Evolutionary conservation across 257 asterid species (phyloP).

Genomic region (Mitragyna speciosa): DNA sequence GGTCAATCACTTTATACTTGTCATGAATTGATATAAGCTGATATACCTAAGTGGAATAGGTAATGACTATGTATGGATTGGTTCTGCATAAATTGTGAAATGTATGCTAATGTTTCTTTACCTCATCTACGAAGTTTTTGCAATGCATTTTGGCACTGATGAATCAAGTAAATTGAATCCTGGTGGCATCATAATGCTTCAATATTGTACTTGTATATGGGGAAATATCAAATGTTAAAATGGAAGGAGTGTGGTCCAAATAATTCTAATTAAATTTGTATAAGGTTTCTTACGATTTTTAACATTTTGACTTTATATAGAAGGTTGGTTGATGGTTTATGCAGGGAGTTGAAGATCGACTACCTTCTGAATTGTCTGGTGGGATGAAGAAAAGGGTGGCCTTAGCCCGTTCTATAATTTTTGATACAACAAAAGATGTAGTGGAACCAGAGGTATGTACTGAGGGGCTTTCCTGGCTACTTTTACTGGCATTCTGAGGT

Average conservation of each 20-base stretch:
- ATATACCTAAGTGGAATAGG: neutral
- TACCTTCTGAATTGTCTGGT: conserved; percentile 97
- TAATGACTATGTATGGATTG: neutral
- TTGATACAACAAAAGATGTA: conserved; percentile 76
- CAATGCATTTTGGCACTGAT: neutral
- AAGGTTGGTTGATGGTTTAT: conserved; percentile 24
- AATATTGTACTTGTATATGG: neutral
- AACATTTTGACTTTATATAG: neutral
- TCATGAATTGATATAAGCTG: neutral
- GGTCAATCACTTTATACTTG: neutral
- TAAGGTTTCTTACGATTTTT: neutral
- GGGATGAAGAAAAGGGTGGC: conserved; percentile 99
- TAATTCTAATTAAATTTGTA: neutral
- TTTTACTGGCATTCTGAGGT: neutral
- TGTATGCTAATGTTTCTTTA: neutral
- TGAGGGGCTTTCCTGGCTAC: conserved; percentile 7
- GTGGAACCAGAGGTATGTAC: conserved; percentile 90
- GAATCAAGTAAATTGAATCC: neutral
- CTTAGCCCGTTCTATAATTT: conserved; percentile 91
- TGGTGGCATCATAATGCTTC: neutral
- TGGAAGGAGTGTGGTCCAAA: neutral
- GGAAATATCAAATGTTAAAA: conserved; percentile 1
- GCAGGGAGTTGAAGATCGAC: conserved; percentile 92
- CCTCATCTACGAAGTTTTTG: neutral
- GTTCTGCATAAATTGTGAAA: neutral